Base-by-base conservation (phyloP, 2,329 filamentous ascomycete genomes). In the Aspergillus amoenus region DNA sequence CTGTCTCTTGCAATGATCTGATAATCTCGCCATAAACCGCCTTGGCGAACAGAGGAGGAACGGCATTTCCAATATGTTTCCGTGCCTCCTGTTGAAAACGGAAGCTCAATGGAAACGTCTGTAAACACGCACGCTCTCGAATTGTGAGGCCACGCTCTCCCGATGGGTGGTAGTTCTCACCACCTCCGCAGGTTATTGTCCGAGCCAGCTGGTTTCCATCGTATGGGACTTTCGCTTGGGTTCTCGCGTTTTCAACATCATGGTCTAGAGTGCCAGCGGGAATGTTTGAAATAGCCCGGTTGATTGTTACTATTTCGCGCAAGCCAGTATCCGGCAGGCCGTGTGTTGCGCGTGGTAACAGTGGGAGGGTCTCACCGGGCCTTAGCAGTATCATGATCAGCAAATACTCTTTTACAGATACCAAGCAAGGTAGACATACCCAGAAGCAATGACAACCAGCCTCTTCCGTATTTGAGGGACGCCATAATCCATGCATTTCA, bases 21-120 rank as follows among this genome's bases (percentile, higher is more conserved):
- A 71, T 66, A 4, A 80, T 68, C 47, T 74, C 69, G 32, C 57
- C 55, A 51, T 77, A 75, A 4, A 82, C 49, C 5, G 70, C 72
- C 52, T 72, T 68, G 0, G 76, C 76, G 8, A 82, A 61, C 15
- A 68, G 56, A 7, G 89, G 84, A 0, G 91, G 88, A 15, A 93
- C 91, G 0, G 90, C 90, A 66, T 94, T 93, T 0, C 90, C 90
- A 61, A 93, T 89, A 68, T 92, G 89, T 61, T 78, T 82, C 62
- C 82, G 66, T 0, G 71, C 68, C 1, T 71, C 67, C 0, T 47
- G 74, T 0, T 74, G 59, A 65, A 93, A 93, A 0, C 70, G 69
- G 68, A 90, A 88, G 2, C 75, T 68, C 0, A 73, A 58, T 0
- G 88, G 88, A 52, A 94, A 94, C 0, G 86, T 87, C 61, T 91